phyloP scores from a whole-genome alignment of 352 stramenopile species.

The Pythium volutum region DNA sequence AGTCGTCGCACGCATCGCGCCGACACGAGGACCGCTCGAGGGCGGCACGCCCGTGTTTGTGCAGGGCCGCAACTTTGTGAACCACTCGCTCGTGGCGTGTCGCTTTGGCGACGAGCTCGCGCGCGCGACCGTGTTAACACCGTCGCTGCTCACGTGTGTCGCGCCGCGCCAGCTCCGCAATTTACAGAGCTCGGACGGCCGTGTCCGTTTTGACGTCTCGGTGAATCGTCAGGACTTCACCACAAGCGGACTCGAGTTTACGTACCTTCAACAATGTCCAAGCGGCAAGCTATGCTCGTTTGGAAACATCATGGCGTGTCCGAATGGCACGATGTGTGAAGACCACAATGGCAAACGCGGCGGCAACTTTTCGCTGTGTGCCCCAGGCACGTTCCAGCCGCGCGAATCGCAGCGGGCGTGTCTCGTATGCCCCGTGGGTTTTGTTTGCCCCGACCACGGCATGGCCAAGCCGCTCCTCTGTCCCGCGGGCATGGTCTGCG shows the following conservation, averaged over 20 bases:
- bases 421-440: conserved; percentile 92
- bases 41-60: conserved; percentile 89
- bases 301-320: conserved; percentile 58
- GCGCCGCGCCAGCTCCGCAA: conserved; percentile 62
- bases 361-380: conserved; percentile 94
- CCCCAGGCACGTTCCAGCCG: conserved; percentile 93
- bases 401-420: conserved; percentile 73
- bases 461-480: conserved; percentile 90
- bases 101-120: conserved; percentile 74
- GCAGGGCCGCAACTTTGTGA: conserved; percentile 93
- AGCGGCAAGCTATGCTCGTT: conserved; percentile 56
- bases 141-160: conserved; percentile 76
- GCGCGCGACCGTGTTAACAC: conserved; percentile 76
- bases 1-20: conserved; percentile 71
- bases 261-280: conserved; percentile 69
- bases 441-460: conserved; percentile 92
- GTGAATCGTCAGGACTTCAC: conserved; percentile 88
- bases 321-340: conserved; percentile 87
- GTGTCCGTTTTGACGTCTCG: conserved; percentile 79
- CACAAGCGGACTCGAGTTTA: conserved; percentile 57
- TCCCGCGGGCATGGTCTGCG: conserved; percentile 91
- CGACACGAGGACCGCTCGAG: conserved; percentile 66
- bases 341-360: conserved; percentile 19
- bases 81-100: conserved; percentile 85
- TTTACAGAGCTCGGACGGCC: conserved; percentile 33